Percentiles rank a stretch among this genome's conserved stretches.
Evolutionary conservation across 2,329 filamentous ascomycete genomes (phyloP).

Genomic region (Simplicillium sp.): DNA sequence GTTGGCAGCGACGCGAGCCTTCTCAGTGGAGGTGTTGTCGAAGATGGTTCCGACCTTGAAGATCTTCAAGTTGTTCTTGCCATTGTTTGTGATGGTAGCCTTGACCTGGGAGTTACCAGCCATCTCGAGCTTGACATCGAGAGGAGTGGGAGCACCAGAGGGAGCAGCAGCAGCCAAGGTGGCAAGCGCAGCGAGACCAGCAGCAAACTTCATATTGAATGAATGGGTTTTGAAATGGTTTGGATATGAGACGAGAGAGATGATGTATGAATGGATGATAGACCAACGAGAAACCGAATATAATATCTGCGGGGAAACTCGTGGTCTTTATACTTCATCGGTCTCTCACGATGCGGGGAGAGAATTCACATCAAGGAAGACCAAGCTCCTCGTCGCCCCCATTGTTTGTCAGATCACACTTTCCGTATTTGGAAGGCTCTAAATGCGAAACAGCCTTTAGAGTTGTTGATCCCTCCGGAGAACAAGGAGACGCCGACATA

Average conservation of each 20-base stretch:
- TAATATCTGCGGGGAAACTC: too few species aligned
- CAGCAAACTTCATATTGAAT: slow-evolving; percentile 28
- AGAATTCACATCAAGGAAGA: too few species aligned
- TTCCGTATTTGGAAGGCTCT: too few species aligned
- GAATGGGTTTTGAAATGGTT: background rate
- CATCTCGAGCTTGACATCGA: slow-evolving; percentile 36
- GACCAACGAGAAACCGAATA: too few species aligned
- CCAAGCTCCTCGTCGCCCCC: too few species aligned
- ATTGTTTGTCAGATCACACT: too few species aligned
- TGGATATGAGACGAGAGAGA: background rate
- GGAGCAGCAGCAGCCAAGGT: slow-evolving; percentile 25
- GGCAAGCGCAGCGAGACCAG: slow-evolving; percentile 22
- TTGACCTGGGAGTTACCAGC: slow-evolving; percentile 43
- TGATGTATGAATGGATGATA: background rate
- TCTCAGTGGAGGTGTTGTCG: slow-evolving; percentile 41
- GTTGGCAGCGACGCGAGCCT: slow-evolving; percentile 38
- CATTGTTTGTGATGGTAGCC: slow-evolving; percentile 43
- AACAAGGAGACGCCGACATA: too few species aligned
- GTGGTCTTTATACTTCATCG: too few species aligned
- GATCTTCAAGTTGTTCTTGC: slow-evolving; percentile 36
- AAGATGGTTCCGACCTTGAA: slow-evolving; percentile 45
- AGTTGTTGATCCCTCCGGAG: too few species aligned
- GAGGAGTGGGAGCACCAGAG: slow-evolving; percentile 27
- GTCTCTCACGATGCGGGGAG: too few species aligned
- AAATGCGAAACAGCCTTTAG: too few species aligned